Evolutionary conservation across 768 basidiomycete genomes (phyloP).

Genomic region (Leccinum uliginosum): DNA sequence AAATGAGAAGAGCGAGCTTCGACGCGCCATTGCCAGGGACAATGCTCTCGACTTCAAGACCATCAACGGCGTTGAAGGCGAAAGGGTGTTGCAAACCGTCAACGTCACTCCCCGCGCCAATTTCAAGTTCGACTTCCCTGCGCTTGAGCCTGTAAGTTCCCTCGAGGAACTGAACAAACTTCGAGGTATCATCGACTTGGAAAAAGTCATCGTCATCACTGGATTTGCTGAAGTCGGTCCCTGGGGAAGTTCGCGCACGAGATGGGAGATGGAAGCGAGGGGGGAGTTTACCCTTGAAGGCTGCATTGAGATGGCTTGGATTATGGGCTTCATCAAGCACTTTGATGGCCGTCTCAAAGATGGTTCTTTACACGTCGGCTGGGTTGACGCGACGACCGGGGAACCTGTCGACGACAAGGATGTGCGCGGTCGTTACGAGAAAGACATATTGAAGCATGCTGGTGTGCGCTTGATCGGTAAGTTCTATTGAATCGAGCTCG

Average conservation of each 20-base stretch:
- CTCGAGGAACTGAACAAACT: constrained; percentile 73
- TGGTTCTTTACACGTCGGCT: constrained; percentile 91
- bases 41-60: constrained; percentile 95
- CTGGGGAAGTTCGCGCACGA: constrained; percentile 96
- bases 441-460: constrained; percentile 85
- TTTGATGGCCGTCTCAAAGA: constrained; percentile 96
- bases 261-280: constrained; percentile 99
- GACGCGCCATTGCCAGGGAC: constrained; percentile 89
- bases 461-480: constrained; percentile 93
- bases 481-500: constrained; percentile 17
- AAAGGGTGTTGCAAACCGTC: constrained; percentile 87
- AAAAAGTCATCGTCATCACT: constrained; percentile 93
- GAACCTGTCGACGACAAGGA: constrained; percentile 99
- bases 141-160: constrained; percentile 65
- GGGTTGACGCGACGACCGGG: constrained; percentile 91
- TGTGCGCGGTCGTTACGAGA: constrained; percentile 88
- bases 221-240: constrained; percentile 98
- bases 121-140: constrained; percentile 94
- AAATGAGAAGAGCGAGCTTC: constrained; percentile 84
- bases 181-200: constrained; percentile 87
- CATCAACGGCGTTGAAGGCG: constrained; percentile 85
- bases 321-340: constrained; percentile 98
- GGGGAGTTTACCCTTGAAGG: constrained; percentile 98
- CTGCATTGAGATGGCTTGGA: constrained; percentile 99
- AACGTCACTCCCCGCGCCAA: constrained; percentile 95